phyloP scores from a whole-genome alignment of 768 basidiomycete species.

The Butyriboletus loyo region DNA sequence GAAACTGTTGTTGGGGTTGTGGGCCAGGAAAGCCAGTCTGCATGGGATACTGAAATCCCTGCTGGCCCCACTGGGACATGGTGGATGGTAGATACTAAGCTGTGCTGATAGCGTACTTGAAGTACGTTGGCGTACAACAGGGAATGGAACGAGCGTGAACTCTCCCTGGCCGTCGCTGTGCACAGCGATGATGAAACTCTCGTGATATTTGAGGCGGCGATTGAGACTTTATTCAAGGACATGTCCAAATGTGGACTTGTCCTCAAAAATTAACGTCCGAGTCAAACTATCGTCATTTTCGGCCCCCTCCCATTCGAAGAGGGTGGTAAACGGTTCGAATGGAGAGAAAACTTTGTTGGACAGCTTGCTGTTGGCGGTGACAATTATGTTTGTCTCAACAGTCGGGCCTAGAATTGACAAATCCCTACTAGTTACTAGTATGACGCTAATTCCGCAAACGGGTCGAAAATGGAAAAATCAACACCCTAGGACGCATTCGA shows the following conservation, averaged over 20 bases:
- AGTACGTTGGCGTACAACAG: neutral
- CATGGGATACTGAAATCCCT: conserved; percentile 68
- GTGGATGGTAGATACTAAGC: conserved; percentile 10
- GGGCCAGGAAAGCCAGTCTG: conserved; percentile 61
- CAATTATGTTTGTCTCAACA: neutral
- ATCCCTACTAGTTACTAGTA: neutral
- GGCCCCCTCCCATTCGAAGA: neutral
- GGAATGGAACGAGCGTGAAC: neutral
- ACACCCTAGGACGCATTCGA: neutral
- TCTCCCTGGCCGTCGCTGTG: neutral
- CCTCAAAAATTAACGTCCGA: neutral
- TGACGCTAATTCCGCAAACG: neutral
- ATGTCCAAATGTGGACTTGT: conserved; percentile 11
- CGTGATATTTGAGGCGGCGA: conserved; percentile 19
- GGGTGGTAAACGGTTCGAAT: neutral
- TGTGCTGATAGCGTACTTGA: neutral
- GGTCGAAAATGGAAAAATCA: neutral
- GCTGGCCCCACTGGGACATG: conserved; percentile 81
- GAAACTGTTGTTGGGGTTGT: conserved; percentile 47
- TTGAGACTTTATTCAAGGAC: neutral
- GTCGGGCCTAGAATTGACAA: neutral
- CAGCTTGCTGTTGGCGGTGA: conserved; percentile 1
- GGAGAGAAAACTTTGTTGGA: neutral
- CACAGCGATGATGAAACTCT: neutral
- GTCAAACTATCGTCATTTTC: neutral